These are phyloP conservation scores for Colletotrichum sp. DNA, from an alignment of 2,329 filamentous ascomycete genomes.

Conservation along the genomic window DNA sequence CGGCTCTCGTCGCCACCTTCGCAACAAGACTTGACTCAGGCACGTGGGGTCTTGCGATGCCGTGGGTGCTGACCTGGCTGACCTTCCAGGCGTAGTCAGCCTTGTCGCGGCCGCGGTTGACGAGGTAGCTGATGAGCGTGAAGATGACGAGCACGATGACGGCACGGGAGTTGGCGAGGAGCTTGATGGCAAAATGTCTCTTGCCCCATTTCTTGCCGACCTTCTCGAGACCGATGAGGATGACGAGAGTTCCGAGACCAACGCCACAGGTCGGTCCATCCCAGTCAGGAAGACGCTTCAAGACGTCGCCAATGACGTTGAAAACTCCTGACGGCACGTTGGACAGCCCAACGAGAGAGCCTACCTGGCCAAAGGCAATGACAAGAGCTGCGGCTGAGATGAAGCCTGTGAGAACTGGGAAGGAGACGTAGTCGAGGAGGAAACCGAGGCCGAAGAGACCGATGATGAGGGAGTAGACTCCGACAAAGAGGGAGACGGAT, in stretches of 20 bases:
- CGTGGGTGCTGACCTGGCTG: constrained; percentile 60
- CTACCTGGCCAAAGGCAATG: constrained; percentile 69
- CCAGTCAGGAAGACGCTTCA: constrained; percentile 31
- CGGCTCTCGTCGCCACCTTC: constrained; percentile 53
- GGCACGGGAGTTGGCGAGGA: constrained; percentile 64
- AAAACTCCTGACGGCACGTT: constrained; percentile 25
- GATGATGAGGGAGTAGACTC: constrained; percentile 62
- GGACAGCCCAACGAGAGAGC: constrained; percentile 59
- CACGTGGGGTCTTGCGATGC: constrained; percentile 56
- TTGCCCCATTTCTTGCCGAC: constrained; percentile 67
- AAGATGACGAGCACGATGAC: constrained; percentile 66
- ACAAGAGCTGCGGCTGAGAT: constrained; percentile 71
- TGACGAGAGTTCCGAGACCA: constrained; percentile 62
- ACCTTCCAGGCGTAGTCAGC: constrained; percentile 61
- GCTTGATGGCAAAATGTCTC: constrained; percentile 62
- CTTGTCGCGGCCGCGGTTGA: constrained; percentile 59
- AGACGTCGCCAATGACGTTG: constrained; percentile 15
- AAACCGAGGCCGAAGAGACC: constrained; percentile 69
- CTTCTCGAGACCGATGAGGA: constrained; percentile 62
- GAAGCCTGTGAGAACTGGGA: constrained; percentile 69
- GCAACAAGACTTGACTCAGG: constrained; percentile 35
- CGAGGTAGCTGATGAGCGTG: constrained; percentile 67
- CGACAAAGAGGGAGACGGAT: constrained; percentile 68
- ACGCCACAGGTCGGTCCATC: constrained; percentile 71
- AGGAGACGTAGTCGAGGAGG: constrained; percentile 70